These are phyloP conservation scores for Rhizopogon sp. DNA, from an alignment of 768 basidiomycete genomes.

Conservation along the genomic window DNA sequence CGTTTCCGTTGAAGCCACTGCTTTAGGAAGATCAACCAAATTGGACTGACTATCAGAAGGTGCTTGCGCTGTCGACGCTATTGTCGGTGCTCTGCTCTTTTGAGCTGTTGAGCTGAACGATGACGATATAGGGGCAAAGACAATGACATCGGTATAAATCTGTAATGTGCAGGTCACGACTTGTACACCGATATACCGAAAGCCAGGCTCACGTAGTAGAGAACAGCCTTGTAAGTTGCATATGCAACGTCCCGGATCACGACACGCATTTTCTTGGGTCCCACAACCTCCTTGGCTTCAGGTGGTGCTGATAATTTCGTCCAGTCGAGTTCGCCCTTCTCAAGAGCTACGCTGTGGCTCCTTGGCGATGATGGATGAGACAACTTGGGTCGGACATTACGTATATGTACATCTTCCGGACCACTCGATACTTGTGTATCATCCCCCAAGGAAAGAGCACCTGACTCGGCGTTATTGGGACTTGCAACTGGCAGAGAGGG, in stretches of 20 bases:
- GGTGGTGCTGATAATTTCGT: background rate
- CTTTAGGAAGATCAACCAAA: slow-evolving; percentile 18
- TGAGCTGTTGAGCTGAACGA: slow-evolving; percentile 38
- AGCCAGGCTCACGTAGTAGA: slow-evolving; percentile 64
- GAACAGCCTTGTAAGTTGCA: slow-evolving; percentile 56
- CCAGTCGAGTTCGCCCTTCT: slow-evolving; percentile 9
- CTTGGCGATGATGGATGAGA: slow-evolving; percentile 38
- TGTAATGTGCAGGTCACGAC: slow-evolving; percentile 20
- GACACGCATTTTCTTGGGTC: slow-evolving; percentile 50
- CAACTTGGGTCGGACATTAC: slow-evolving; percentile 28
- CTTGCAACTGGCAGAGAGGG: background rate
- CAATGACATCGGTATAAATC: slow-evolving; percentile 83
- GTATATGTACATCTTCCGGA: slow-evolving; percentile 5
- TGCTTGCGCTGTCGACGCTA: slow-evolving; percentile 10
- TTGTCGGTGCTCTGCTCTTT: slow-evolving; percentile 6
- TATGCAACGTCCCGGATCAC: slow-evolving; percentile 56
- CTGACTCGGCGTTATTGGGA: slow-evolving; percentile 6
- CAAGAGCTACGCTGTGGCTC: slow-evolving; percentile 16
- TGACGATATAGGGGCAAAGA: slow-evolving; percentile 82
- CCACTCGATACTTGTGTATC: slow-evolving; percentile 2
- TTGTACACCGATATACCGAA: background rate
- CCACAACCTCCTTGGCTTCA: slow-evolving; percentile 18
- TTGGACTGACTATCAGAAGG: slow-evolving; percentile 33
- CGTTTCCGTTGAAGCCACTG: slow-evolving; percentile 10
- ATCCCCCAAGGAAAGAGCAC: background rate